Conservation (phyloP, 768 basidiomycete genomes). For the Tremella fuciformis region DNA sequence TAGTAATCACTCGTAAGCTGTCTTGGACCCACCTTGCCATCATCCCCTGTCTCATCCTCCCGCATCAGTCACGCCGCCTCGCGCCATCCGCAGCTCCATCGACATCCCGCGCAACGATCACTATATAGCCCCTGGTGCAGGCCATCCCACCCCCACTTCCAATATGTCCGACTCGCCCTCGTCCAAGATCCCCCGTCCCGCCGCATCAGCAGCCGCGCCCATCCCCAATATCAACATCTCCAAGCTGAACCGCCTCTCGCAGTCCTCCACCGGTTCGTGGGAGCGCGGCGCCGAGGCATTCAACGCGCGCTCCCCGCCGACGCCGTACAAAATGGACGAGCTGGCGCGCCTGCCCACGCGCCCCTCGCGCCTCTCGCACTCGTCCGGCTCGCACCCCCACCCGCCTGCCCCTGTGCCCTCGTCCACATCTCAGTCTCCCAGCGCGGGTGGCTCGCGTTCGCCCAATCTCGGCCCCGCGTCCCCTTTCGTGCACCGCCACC, state of each 20-base stretch:
- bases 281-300: conserved; percentile 40
- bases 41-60: not conserved
- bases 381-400: too few species aligned
- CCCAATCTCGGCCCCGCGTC: too few species aligned
- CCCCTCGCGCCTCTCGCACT: too few species aligned
- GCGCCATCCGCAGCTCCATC: too few species aligned
- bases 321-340: not conserved
- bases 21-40: not conserved
- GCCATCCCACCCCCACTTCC: too few species aligned
- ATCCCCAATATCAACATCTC: conserved; percentile 21
- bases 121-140: too few species aligned
- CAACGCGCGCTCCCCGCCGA: conserved; percentile 40
- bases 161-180: not conserved
- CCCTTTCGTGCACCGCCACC: too few species aligned
- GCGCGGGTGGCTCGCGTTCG: too few species aligned
- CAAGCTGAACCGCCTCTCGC: conserved; percentile 37
- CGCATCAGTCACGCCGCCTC: not conserved
- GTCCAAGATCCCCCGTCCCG: conserved; percentile 8
- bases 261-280: conserved; percentile 50
- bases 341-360: not conserved
- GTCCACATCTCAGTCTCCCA: too few species aligned
- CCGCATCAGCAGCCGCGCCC: conserved; percentile 3
- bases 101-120: too few species aligned
- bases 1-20: too few species aligned
- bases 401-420: too few species aligned